Percentiles rank a stretch among this genome's conserved stretches.
phyloP scores from a whole-genome alignment of 768 basidiomycete species.

The Scleroderma bovista region DNA sequence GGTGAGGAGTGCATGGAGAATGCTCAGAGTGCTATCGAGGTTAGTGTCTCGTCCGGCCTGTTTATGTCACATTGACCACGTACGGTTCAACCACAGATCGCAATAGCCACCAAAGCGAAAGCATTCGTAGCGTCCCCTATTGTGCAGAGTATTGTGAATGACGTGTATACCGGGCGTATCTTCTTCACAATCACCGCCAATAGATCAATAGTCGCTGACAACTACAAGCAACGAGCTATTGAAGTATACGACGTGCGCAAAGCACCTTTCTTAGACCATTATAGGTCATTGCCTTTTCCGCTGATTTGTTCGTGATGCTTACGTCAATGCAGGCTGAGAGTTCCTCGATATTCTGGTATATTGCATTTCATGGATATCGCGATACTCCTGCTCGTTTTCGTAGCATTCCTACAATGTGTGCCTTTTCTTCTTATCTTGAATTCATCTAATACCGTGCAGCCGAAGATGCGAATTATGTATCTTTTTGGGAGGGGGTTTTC shows the following conservation, averaged over 20 bases:
- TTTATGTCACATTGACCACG: background rate
- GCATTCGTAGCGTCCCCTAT: slow-evolving; percentile 77
- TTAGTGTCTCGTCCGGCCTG: slow-evolving; percentile 31
- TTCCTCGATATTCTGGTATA: slow-evolving; percentile 74
- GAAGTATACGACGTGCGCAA: slow-evolving; percentile 63
- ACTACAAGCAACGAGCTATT: slow-evolving; percentile 77
- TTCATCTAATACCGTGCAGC: slow-evolving; percentile 35
- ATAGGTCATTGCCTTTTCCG: slow-evolving; percentile 40
- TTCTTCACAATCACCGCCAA: slow-evolving; percentile 56
- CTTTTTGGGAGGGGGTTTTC: slow-evolving; percentile 66
- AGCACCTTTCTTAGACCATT: slow-evolving; percentile 79
- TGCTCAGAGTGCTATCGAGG: slow-evolving; percentile 82
- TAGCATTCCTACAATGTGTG: slow-evolving; percentile 73
- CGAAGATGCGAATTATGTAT: slow-evolving; percentile 46
- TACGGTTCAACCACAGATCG: slow-evolving; percentile 51
- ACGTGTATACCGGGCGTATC: slow-evolving; percentile 80
- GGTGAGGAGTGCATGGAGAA: slow-evolving; percentile 54
- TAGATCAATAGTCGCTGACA: slow-evolving; percentile 81
- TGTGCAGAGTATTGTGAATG: slow-evolving; percentile 81
- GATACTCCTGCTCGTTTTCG: slow-evolving; percentile 59
- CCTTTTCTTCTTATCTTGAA: slow-evolving; percentile 1
- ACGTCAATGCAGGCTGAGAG: slow-evolving; percentile 52
- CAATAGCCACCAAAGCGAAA: slow-evolving; percentile 82
- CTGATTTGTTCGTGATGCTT: slow-evolving; percentile 1
- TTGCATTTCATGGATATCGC: slow-evolving; percentile 78